Evolutionary conservation across 1,284 basidiomycete species (phyloP).

Genomic region (Moniliella sp.): DNA sequence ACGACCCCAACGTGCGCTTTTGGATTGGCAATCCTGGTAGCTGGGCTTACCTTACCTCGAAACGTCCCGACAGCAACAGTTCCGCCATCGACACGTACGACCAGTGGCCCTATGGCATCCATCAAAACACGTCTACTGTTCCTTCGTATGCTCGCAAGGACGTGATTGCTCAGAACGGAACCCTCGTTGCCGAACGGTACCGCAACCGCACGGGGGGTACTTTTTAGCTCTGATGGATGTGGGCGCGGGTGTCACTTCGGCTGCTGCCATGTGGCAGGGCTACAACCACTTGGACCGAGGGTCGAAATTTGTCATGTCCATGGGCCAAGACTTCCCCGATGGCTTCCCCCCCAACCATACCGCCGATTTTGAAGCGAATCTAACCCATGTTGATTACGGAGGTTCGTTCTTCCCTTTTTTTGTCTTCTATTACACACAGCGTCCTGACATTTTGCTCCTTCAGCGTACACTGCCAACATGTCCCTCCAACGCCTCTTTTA

Average conservation of each 20-base stretch:
- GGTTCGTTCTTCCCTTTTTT: too few relatives aligned
- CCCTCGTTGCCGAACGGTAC: constrained; percentile 13
- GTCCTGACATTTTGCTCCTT: too few relatives aligned
- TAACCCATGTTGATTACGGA: constrained; percentile 29
- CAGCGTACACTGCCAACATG: constrained; percentile 19
- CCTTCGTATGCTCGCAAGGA: constrained; percentile 12
- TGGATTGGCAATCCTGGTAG: constrained; percentile 29
- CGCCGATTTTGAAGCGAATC: constrained; percentile 17
- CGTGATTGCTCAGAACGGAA: constrained; percentile 9
- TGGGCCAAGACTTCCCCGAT: constrained; percentile 2
- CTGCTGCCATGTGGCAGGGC: constrained; percentile 19
- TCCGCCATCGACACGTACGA: constrained; percentile 4
- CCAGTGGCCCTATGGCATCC: constrained; percentile 20
- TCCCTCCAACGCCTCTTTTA: constrained; percentile 16
- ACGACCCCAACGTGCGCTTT: constrained; percentile 18
- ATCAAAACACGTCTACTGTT: constrained; percentile 7
- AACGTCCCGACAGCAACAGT: constrained; percentile 7
- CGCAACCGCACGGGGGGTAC: constrained; percentile 11
- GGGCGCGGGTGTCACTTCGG: constrained; percentile 23
- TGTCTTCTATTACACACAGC: too few relatives aligned
- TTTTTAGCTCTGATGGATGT: constrained; percentile 18
- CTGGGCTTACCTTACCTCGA: constrained; percentile 14
- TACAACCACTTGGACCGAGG: constrained; percentile 23
- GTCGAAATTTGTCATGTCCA: constrained; percentile 13
- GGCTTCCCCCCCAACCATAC: constrained; percentile 14